A percentile compares a stretch with the other conserved stretches of the same genome.
These are phyloP conservation scores for Onygenales sp. DNA, from an alignment of 2,329 filamentous ascomycete species.

Conservation along the genomic window DNA sequence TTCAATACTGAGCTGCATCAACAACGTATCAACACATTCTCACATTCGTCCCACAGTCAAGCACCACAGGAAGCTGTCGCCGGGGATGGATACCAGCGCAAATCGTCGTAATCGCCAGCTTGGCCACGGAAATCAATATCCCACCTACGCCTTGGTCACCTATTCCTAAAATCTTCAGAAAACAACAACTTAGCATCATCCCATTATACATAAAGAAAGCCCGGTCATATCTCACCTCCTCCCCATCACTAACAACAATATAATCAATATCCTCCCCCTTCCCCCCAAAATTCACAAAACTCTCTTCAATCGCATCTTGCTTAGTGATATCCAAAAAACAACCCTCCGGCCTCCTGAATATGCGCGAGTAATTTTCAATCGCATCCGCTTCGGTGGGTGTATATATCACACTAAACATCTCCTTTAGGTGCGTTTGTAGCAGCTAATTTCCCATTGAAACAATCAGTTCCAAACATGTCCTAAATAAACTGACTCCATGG, in stretches of 20 bases:
- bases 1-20: background rate
- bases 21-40: slow-evolving; percentile 2
- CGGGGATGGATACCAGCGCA: slow-evolving; percentile 81
- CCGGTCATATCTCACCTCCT: slow-evolving; percentile 28
- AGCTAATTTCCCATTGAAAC: slow-evolving; percentile 38
- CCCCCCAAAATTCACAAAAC: slow-evolving; percentile 58
- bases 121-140: slow-evolving; percentile 75
- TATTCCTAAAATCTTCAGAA: slow-evolving; percentile 66
- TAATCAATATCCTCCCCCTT: slow-evolving; percentile 67
- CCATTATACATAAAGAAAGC: too few relatives aligned
- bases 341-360: slow-evolving; percentile 71
- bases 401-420: slow-evolving; percentile 88
- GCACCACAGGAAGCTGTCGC: slow-evolving; percentile 66
- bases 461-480: background rate
- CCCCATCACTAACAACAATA: slow-evolving; percentile 71
- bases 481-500: background rate
- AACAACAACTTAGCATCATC: background rate
- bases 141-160: slow-evolving; percentile 82
- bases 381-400: slow-evolving; percentile 85
- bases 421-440: slow-evolving; percentile 65
- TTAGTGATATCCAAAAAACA: slow-evolving; percentile 71
- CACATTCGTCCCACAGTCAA: slow-evolving; percentile 76
- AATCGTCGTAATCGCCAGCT: slow-evolving; percentile 70
- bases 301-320: slow-evolving; percentile 53
- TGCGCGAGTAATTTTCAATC: slow-evolving; percentile 69